These are phyloP conservation scores for Centaurea solstitialis DNA, from an alignment of 129 eudicot species.

Conservation along the genomic window DNA sequence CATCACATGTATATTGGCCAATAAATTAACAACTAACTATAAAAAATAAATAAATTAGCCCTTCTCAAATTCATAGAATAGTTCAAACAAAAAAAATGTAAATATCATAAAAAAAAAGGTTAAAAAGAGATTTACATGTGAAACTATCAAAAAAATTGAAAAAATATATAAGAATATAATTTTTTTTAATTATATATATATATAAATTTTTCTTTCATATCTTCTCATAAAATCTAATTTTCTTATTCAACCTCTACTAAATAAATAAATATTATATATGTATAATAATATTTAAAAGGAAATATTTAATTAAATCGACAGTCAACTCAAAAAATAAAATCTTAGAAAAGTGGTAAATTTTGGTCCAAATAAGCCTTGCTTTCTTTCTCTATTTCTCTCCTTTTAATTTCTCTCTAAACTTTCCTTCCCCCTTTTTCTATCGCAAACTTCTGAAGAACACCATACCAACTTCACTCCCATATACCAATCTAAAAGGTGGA, in stretches of 20 bases:
- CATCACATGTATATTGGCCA: not conserved
- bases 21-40: not conserved
- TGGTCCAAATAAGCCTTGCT: not conserved
- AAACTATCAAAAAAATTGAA: too few relatives aligned
- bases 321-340: not conserved
- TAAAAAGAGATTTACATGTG: too few relatives aligned
- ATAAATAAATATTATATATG: not conserved
- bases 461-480: not conserved
- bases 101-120: too few relatives aligned
- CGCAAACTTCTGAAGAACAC: not conserved
- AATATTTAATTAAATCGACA: not conserved
- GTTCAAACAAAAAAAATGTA: too few relatives aligned
- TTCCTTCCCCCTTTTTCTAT: not conserved
- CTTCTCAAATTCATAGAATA: not conserved
- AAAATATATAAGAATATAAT: too few relatives aligned
- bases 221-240: too few relatives aligned
- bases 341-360: not conserved
- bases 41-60: not conserved
- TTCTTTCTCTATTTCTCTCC: not conserved
- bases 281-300: not conserved
- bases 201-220: too few relatives aligned
- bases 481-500: not conserved
- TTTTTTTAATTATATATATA: too few relatives aligned
- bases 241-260: too few relatives aligned
- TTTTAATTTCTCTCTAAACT: not conserved